Conservation (phyloP, 805 yeast species). For the Ogataea naganishii region DNA sequence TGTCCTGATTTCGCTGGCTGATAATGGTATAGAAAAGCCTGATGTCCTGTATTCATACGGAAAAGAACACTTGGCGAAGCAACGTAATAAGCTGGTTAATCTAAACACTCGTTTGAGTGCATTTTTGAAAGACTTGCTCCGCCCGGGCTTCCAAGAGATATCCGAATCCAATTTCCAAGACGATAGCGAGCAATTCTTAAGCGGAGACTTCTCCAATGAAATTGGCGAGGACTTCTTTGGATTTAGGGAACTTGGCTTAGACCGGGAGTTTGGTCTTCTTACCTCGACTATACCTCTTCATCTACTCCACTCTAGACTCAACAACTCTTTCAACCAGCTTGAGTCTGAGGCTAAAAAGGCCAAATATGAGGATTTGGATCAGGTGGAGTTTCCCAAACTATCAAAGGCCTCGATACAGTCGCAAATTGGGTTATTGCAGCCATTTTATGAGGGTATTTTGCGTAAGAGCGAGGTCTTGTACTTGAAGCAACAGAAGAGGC, state of each 20-base stretch:
- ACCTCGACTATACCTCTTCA: conserved; percentile 87
- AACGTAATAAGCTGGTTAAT: conserved; percentile 60
- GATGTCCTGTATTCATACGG: conserved; percentile 68
- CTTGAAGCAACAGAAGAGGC: conserved; percentile 34
- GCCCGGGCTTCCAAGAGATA: conserved; percentile 68
- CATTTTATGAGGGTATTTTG: conserved; percentile 37
- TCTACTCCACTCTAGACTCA: conserved; percentile 67
- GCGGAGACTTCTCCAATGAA: conserved; percentile 91
- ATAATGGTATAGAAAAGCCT: conserved; percentile 78
- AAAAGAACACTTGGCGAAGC: conserved; percentile 62
- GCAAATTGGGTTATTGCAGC: conserved; percentile 51
- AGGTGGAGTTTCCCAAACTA: conserved; percentile 43
- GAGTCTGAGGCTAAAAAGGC: conserved; percentile 37
- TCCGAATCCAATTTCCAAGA: conserved; percentile 78
- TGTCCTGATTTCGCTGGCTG: conserved; percentile 57
- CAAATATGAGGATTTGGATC: conserved; percentile 60
- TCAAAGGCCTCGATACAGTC: conserved; percentile 39
- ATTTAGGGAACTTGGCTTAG: conserved; percentile 86
- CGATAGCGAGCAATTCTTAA: conserved; percentile 85
- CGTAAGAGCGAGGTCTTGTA: conserved; percentile 33
- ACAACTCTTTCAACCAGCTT: conserved; percentile 42
- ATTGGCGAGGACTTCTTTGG: conserved; percentile 98
- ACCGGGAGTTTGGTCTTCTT: conserved; percentile 80
- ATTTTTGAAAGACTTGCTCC: conserved; percentile 69
- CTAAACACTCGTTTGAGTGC: conserved; percentile 56